Evolutionary conservation across 345 rosid species (phyloP), one percentile per base, ranked within the genome.

Genomic region (Erucastrum elatum): DNA sequence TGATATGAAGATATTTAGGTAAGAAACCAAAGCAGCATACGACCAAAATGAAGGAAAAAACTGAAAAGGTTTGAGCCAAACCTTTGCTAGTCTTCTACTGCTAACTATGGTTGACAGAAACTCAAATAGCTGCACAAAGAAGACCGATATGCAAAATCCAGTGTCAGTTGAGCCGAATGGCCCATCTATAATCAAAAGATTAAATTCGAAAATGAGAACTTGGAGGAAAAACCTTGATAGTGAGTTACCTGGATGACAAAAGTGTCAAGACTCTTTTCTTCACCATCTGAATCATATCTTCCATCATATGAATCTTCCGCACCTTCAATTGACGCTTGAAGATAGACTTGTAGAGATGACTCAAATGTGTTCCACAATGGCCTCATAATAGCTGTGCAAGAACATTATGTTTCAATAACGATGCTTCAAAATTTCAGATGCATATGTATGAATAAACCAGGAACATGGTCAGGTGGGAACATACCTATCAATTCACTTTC

Each of bases 281-380:
- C 92, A 79, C 98, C 97, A 86, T 94, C 98, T 8, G 97, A 94
- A 80, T 94, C 98, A 80, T 94, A 94, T 75, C 88, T 85, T 77
- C 89, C 98, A 34, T 86, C 94, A 82, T 77, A 92, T 17, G 94
- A 64, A 83, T 90, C 91, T 83, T 87, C 94, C 59, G 82, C 75
- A 75, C 96, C 96, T 82, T 88, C 88, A 76, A 92, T 56, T 87
- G 98, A 87, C 21, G 96, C 89, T 46, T 77, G 88, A 53, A 84
- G 63, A 74, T 94, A 92, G 55, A 94, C 94, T 73, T 84, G 74
- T 66, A 92, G 84, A 82, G 98, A 87, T 46, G 94, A 87, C 39
- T 87, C 88, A 85, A 90, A 88, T 74, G 98, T 94, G 86, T 89
- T 88, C 98, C 98, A 94, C 55, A 92, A 66, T 26, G 98, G 91